Evolutionary conservation across 108 stramenopile species (phyloP), one percentile per base, ranked within the genome.

Genomic region (Fistulifera solaris): DNA sequence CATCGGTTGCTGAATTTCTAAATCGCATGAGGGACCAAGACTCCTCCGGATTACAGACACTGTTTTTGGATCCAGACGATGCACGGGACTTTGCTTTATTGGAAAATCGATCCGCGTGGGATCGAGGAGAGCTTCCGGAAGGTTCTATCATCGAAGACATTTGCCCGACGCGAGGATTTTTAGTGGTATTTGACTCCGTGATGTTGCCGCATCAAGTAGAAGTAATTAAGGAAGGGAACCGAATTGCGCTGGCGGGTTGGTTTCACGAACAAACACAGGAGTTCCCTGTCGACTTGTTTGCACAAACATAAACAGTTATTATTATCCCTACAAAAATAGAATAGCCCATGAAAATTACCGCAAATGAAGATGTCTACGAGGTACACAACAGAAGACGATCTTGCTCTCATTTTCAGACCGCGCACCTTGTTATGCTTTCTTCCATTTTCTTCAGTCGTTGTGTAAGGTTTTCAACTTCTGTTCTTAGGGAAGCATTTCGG

Each of bases 171-270:
- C 66, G 66, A 10, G 77, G 77, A 16, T 71, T 70, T 1, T 56
- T 78, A 15, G 73, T 78, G 12, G 18, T 80, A 21, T 83, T 80
- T 54, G 82, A 83, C 52, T 65, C 66, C 31, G 82, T 83, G 13
- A 48, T 76, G 4, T 51, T 83, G 14, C 82, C 82, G 0, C 82
- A 83, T 50, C 78, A 78, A 59, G 82, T 83, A 11, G 39, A 80
- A 42, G 58, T 70, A 6, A 72, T 76, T 17, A 53, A 41, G 24
- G 46, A 57, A 1, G 38, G 78, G 27, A 75, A 76, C 28, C 69
- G 82, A 17, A 77, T 68, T 66, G 82, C 76, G 0, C 43, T 57
- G 15, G 55, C 54, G 41, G 82, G 82, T 0, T 83, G 82, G 82
- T 74, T 77, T 22, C 82, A 83, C 56, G 78, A 83, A 56, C 63